Percentiles rank a stretch among this genome's conserved stretches.
These are phyloP conservation scores for Fistulifera solaris DNA, from an alignment of 108 stramenopile genomes.

Conservation along the genomic window DNA sequence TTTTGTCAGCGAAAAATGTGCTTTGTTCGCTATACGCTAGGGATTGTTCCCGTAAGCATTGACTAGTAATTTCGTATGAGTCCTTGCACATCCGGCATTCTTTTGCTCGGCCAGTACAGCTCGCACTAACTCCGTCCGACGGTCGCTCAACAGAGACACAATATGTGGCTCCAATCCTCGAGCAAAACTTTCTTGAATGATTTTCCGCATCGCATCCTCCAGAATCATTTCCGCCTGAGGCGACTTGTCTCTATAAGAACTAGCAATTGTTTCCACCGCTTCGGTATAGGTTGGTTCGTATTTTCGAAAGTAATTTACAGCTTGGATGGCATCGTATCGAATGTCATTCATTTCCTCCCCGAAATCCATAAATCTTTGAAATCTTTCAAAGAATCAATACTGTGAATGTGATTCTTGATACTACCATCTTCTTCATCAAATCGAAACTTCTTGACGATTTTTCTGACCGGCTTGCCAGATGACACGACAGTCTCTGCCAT, in stretches of 20 bases:
- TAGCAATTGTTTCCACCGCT: constrained; percentile 17
- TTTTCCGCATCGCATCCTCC: constrained; percentile 16
- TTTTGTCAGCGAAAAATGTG: constrained; percentile 8
- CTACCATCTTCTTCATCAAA: constrained; percentile 11
- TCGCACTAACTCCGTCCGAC: constrained; percentile 11
- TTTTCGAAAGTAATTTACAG: constrained; percentile 15
- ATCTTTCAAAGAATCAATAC: constrained; percentile 12
- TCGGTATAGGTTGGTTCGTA: constrained; percentile 13
- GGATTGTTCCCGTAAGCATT: constrained; percentile 4
- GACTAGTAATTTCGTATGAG: background rate
- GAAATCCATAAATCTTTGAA: constrained; percentile 16
- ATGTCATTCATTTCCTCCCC: constrained; percentile 17
- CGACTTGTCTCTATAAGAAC: background rate
- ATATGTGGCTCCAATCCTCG: constrained; percentile 25
- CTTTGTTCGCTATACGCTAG: constrained; percentile 6
- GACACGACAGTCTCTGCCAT: background rate
- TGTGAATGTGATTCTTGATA: constrained; percentile 7
- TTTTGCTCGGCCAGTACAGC: constrained; percentile 22
- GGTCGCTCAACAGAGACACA: constrained; percentile 11
- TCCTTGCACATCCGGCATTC: constrained; percentile 1
- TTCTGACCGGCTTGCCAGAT: background rate
- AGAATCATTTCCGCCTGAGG: constrained; percentile 1
- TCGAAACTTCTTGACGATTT: constrained; percentile 17
- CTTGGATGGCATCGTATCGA: constrained; percentile 9
- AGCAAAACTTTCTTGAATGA: constrained; percentile 14